Evolutionary conservation across 805 yeast genomes (phyloP).

Genomic region (Candida boleticola): DNA sequence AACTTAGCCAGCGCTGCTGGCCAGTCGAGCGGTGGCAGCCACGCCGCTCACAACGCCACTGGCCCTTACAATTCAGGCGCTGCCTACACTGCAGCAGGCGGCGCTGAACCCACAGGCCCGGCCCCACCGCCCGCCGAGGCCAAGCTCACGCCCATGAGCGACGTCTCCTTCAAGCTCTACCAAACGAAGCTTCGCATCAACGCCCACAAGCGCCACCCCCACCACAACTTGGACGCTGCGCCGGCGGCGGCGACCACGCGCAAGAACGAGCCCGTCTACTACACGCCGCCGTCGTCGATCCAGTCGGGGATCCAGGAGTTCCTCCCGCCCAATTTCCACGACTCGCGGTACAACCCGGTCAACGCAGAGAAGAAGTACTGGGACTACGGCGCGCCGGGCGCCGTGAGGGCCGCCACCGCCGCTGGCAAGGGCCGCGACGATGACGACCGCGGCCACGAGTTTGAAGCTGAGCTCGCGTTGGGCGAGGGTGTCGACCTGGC

Average conservation of each 20-base stretch:
- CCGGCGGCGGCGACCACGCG: background rate
- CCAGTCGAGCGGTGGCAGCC: background rate
- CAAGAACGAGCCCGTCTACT: slow-evolving; percentile 23
- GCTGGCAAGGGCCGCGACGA: background rate
- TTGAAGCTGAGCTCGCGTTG: background rate
- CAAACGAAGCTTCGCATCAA: slow-evolving; percentile 9
- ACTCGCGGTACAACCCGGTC: slow-evolving; percentile 1
- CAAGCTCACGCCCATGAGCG: slow-evolving; percentile 5
- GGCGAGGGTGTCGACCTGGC: background rate
- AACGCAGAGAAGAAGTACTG: slow-evolving; percentile 3
- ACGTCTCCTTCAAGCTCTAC: slow-evolving; percentile 10
- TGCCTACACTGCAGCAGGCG: background rate
- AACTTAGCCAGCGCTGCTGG: too few relatives aligned
- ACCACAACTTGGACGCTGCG: background rate
- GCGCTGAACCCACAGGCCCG: background rate
- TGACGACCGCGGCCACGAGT: slow-evolving; percentile 8
- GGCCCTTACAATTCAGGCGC: background rate
- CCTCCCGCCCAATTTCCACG: slow-evolving; percentile 21
- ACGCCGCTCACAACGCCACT: background rate
- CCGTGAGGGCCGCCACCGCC: background rate
- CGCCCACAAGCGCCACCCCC: slow-evolving; percentile 3
- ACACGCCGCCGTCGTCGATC: slow-evolving; percentile 28
- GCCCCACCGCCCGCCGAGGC: background rate
- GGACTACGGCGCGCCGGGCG: background rate
- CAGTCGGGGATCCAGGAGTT: slow-evolving; percentile 25